Evolutionary conservation across 1,139 yeast genomes (phyloP), one percentile per base, ranked within the genome.

Genomic region (Magnusiomyces sp.): DNA sequence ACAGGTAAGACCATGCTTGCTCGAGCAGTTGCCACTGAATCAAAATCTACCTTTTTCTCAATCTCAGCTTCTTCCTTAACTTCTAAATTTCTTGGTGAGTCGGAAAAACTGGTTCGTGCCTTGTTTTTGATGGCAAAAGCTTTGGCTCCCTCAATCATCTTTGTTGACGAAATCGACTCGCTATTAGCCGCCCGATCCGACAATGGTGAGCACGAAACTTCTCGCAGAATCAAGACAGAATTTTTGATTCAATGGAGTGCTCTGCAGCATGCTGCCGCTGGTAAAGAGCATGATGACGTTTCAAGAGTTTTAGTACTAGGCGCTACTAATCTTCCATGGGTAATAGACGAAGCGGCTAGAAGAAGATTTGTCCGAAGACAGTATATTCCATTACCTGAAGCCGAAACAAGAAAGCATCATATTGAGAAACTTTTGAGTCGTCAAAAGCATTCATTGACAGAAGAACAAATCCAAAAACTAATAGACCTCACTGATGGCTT

Each of bases 1-100:
- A 92, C 98, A 0, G 98, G 98, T 55, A 92, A 92, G 60, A 92
- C 98, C 0, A 92, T 92, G 97, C 74, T 92, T 59, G 97, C 97
- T 0, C 73, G 97, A 57, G 97, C 98, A 0, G 97, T 92, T 7
- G 98, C 98, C 0, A 90, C 97, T 0, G 97, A 92, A 68, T 87
- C 96, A 13, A 84, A 85, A 56, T 88, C 96, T 1, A 92, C 97
- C 0, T 92, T 92, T 65, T 92, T 92, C 65, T 81, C 95, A 40
- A 90, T 92, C 37, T 83, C 94, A 58, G 94, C 97, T 1, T 87
- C 97, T 1, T 85, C 95, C 9, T 74, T 92, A 57, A 90, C 97
- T 0, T 88, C 97, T 14, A 92, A 92, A 65, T 68, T 61, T 57
- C 72, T 92, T 50, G 98, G 98, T 50, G 98, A 92, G 64, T 83